Conservation (phyloP, 225 moss, liverwort and hornwort genomes). For the Neckera pumila region DNA sequence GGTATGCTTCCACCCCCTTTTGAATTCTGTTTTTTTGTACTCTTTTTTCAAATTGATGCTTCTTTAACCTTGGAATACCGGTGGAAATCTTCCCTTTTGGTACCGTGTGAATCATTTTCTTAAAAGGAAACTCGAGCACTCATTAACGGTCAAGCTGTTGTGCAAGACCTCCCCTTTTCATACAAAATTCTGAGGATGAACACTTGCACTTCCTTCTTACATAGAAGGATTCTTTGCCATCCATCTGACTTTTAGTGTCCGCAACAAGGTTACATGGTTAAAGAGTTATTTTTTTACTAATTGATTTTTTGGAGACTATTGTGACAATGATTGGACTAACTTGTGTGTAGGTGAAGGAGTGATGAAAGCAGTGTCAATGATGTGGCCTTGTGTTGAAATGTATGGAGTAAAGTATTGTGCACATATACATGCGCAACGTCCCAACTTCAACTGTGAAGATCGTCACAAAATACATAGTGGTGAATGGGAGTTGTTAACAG, state of each 20-base stretch:
- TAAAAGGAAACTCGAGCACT: fast-evolving
- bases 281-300: no score
- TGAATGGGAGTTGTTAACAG: slow-evolving; percentile 35
- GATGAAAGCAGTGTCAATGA: not conserved
- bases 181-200: not conserved
- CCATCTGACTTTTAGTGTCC: fast-evolving
- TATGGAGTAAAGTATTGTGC: not conserved
- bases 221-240: no score
- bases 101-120: not conserved
- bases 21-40: not conserved
- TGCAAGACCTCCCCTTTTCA: not conserved
- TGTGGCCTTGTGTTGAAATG: slow-evolving; percentile 20
- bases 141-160: fast-evolving
- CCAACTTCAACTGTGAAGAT: not conserved
- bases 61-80: not conserved
- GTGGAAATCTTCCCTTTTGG: not conserved
- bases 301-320: not conserved
- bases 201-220: not conserved
- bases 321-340: not conserved
- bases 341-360: slow-evolving; percentile 21
- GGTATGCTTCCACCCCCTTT: not conserved
- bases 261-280: fast-evolving
- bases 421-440: slow-evolving; percentile 12
- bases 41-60: not conserved
- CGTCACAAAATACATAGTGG: not conserved